phyloP scores from a whole-genome alignment of 108 stramenopile species.

The Aurantiochytrium sp. region DNA sequence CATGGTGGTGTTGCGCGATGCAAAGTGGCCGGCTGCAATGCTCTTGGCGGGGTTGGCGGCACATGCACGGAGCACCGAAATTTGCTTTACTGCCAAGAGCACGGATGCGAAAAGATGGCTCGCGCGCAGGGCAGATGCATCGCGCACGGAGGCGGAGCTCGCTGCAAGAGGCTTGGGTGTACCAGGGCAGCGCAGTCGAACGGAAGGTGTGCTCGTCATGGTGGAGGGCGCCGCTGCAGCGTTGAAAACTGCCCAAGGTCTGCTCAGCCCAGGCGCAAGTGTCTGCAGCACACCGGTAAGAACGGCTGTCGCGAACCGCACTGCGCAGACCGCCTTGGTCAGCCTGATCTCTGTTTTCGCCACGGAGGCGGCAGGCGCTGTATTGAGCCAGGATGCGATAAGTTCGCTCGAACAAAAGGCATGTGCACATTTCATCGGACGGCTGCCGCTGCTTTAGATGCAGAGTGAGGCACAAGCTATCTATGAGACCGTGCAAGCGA shows the following conservation, averaged over 20 bases:
- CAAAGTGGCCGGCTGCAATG: no score
- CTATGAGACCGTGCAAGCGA: no score
- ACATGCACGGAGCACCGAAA: no score
- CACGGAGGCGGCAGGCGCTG: background rate
- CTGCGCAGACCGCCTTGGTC: background rate
- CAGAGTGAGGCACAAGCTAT: no score
- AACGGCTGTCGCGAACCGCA: background rate
- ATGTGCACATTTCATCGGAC: background rate
- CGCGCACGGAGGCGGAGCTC: constrained; percentile 87
- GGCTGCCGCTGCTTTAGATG: background rate
- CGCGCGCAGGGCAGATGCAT: constrained; percentile 73
- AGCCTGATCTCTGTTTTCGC: background rate
- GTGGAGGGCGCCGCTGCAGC: constrained; percentile 57
- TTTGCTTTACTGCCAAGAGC: constrained; percentile 50
- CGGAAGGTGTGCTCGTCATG: constrained; percentile 86
- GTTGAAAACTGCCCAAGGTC: constrained; percentile 31
- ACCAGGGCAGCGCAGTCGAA: constrained; percentile 86
- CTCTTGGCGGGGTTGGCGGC: no score
- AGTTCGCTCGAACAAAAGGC: background rate
- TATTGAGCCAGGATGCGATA: background rate
- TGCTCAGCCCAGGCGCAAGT: background rate
- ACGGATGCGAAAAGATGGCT: constrained; percentile 69
- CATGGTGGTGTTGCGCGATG: no score
- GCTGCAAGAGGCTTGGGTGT: constrained; percentile 77
- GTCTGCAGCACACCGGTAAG: background rate